Conservation (phyloP, 1,284 basidiomycete species). For the Rhizopogon parksii region DNA sequence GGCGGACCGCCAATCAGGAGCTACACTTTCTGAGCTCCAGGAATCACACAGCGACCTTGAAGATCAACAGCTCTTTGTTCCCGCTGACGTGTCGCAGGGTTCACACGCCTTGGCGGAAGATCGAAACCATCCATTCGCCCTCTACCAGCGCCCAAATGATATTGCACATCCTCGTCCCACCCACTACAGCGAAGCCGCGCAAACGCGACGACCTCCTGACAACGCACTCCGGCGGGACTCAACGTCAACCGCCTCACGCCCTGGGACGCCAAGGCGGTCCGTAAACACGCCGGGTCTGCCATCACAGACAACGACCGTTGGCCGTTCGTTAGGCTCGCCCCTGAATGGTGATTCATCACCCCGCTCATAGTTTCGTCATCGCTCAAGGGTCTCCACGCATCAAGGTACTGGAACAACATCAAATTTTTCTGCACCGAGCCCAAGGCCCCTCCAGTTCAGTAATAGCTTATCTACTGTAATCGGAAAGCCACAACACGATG, state of each 20-base stretch:
- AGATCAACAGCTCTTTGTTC: slow-evolving; percentile 62
- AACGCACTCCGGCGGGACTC: slow-evolving; percentile 13
- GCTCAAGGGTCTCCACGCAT: slow-evolving; percentile 29
- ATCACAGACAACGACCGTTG: slow-evolving; percentile 18
- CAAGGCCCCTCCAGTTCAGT: slow-evolving; percentile 20
- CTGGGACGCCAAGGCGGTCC: slow-evolving; percentile 24
- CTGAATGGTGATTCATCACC: slow-evolving; percentile 42
- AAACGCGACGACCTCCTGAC: slow-evolving; percentile 13
- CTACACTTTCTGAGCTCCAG: slow-evolving; percentile 46
- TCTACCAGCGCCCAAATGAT: slow-evolving; percentile 11
- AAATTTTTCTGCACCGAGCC: slow-evolving; percentile 21
- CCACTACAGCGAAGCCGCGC: slow-evolving; percentile 17
- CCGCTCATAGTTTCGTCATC: slow-evolving; percentile 28
- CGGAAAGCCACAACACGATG: slow-evolving; percentile 11
- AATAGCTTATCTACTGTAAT: slow-evolving; percentile 20
- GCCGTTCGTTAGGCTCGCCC: slow-evolving; percentile 26
- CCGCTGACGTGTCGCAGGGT: slow-evolving; percentile 44
- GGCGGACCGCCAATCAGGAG: slow-evolving; percentile 45
- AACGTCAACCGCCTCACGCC: slow-evolving; percentile 17
- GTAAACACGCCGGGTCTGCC: slow-evolving; percentile 18
- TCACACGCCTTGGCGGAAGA: slow-evolving; percentile 6
- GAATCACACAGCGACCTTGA: slow-evolving; percentile 45
- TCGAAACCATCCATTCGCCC: slow-evolving; percentile 1
- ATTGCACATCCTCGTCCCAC: slow-evolving; percentile 28
- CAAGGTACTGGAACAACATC: slow-evolving; percentile 29